Base-by-base conservation (phyloP, 768 basidiomycete species). In the Terana coerulea region DNA sequence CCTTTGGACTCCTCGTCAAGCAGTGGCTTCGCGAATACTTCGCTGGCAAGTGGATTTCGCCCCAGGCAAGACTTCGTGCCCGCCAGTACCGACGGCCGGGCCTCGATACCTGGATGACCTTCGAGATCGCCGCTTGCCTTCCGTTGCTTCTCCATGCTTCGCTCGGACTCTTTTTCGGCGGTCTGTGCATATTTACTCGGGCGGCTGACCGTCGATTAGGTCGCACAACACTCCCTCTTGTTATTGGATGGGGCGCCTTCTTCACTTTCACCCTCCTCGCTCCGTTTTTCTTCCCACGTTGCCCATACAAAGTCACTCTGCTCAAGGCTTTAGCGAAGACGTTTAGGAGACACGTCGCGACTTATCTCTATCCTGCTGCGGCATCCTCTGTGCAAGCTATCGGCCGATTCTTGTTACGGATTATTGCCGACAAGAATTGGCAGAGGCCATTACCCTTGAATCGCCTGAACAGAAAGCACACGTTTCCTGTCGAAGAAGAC, bases 1-100 rank as follows among this genome's bases (percentile, higher is more conserved):
- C 59, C 7, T 49, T 59, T 25, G 60, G 52, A n/a, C 58, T 64
- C 21, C 46, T 63, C 17, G 58, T 56, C 37, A 63, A 63, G 36
- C 61, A 64, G 41, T 64, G 63, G 61, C 51, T 63, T 10, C 53
- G 56, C 15, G 49, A 57, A 49, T 57, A 56, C 42, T 40, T 34
- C 5, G 47, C 53, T 22, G 30, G 36, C n/a, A 41, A 50, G n/a
- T 12, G 19, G n/a, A 34, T 43, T 15, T 47, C 55, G 6, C 49
- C 58, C 8, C 53, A 48, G 15, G 55, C 50, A 4, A 40, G 53
- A 3, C 33, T 58, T 19, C 57, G 61, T 5, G 35, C 57, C 15
- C 58, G 61, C 3, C 55, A 61, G n/a, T 41, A 51, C 37, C 53
- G 59, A 3, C 54, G 55, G 15, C 52, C 57, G 10, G 57, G 57